Evolutionary conservation across 108 stramenopile species (phyloP).

Genomic region (Skeletonema marinoi): DNA sequence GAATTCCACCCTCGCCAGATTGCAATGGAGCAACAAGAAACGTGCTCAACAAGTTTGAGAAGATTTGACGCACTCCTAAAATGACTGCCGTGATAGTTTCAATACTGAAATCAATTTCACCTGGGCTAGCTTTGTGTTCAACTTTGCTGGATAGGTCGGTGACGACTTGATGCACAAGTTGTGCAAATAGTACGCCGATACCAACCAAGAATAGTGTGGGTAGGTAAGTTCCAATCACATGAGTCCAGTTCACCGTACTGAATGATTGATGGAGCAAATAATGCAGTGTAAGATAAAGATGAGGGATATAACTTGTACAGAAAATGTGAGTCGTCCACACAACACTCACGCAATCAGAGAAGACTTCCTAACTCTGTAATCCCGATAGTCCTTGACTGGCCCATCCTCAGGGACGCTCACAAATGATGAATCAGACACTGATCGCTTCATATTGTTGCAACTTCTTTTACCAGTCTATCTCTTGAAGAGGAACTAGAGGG

Average conservation of each 20-base stretch:
- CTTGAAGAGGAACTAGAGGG: background rate
- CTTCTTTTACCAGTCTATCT: background rate
- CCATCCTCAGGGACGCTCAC: slow-evolving; percentile 49
- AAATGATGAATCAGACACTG: slow-evolving; percentile 40
- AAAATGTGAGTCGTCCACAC: background rate
- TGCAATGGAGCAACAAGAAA: slow-evolving; percentile 57
- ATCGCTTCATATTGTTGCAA: slow-evolving; percentile 24
- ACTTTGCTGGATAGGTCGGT: slow-evolving; percentile 54
- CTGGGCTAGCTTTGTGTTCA: slow-evolving; percentile 46
- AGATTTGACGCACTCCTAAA: slow-evolving; percentile 58
- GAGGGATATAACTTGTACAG: background rate
- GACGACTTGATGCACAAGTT: slow-evolving; percentile 78
- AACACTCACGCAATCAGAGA: slow-evolving; percentile 47
- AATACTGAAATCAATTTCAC: slow-evolving; percentile 50
- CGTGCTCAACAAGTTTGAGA: slow-evolving; percentile 48
- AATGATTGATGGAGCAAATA: background rate
- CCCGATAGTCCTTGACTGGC: slow-evolving; percentile 46
- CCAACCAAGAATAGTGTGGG: slow-evolving; percentile 72
- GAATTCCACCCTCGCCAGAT: slow-evolving; percentile 54
- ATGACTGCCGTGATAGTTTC: slow-evolving; percentile 65
- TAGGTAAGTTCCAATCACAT: slow-evolving; percentile 78
- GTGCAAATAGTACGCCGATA: slow-evolving; percentile 67
- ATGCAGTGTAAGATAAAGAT: background rate
- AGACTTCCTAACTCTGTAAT: slow-evolving; percentile 51
- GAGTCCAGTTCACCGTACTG: slow-evolving; percentile 91